Evolutionary conservation across 257 asterid genomes (phyloP), one percentile per base, ranked within the genome.

Genomic region (Nicotiana tomentosiformis): DNA sequence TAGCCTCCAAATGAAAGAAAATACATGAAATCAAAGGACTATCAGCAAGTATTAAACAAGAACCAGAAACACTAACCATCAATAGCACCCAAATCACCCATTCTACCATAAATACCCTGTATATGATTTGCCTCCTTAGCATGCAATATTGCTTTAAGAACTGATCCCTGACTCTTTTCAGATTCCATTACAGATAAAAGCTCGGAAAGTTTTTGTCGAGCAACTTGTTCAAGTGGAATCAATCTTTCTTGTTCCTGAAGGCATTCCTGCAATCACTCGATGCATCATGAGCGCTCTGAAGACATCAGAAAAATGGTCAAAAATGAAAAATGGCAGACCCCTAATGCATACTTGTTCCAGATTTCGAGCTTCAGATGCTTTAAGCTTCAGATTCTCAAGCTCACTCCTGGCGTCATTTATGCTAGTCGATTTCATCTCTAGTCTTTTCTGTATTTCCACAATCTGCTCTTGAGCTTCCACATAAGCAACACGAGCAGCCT

Each of bases 41-140:
- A 23, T n/a, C 65, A 68, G 43, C 66, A 8, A 62, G 35, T 66
- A 49, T 26, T 33, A 29, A 56, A 20, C 9, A 67, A 29, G 30
- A 77, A 74, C 16, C 7, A 51, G 43, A 81, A 78, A 82, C 66
- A 68, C 87, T 89, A 84, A 93, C 99, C 95, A 85, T 96, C 97
- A 88, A 96, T 96, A 57, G 99, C 98, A 83, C 99, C 99, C 85
- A 96, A 89, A 82, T 96, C 98, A 57, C 98, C 98, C 97, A 96
- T 89, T 77, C 98, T 90, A 77, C 98, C 99, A 89, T 91, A 91
- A 78, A 96, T 96, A 83, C 99, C 98, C n/a, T 90, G 91, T 80
- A 96, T 92, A 30, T 32, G 60, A 57, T 96, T 96, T 77, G 95
- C 70, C 39, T 91, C 93, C 87, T 90, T 96, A 68, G 99, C 98